Evolutionary conservation across 2,329 filamentous ascomycete genomes (phyloP), one percentile per base, ranked within the genome.

Genomic region (Colletotrichum tofieldiae): DNA sequence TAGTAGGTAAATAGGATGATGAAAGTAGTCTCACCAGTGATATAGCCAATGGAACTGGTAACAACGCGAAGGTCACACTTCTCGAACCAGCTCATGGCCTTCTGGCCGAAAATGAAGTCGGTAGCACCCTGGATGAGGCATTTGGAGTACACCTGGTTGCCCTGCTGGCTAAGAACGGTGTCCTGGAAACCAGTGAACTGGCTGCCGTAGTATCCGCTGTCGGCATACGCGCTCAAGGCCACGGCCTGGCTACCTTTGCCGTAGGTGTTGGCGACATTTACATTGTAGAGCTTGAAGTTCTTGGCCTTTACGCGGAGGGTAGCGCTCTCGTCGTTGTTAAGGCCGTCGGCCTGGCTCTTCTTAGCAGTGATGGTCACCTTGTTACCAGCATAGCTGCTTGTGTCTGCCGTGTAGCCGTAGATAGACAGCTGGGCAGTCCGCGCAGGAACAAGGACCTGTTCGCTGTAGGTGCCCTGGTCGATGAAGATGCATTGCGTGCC

Each of bases 401-500:
- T 86, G 73, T 88, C 84, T 39, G 81, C 78, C 1, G 91, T 92
- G 76, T 88, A 88, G 23, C 91, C 91, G 80, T 82, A 84, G 71
- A 91, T 85, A 35, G 87, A 86, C 47, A 91, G 81, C n/a, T 84
- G 80, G 2, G 86, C 87, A 4, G 81, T 82, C 65, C 88, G 84
- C 0, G 79, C 77, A 7, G 84, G 78, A 26, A 91, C 84, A 70
- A 86, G 87, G 43, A 92, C 89, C 75, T 91, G 89, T 78, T 91
- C 89, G 29, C 81, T 82, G 82, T 91, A 92, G 23, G 87, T 90
- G 2, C 90, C 89, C 1, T 92, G 92, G 45, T 88, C 90, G 79
- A 93, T 88, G 82, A 92, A 93, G 80, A 93, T 90, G 77, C 86
- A 88, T 71, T 91, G 88, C 1, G 83, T 83, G 1, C 80, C 75